Evolutionary conservation across 345 rosid species (phyloP), one percentile per base, ranked within the genome.

Genomic region (Murraya koenigii): DNA sequence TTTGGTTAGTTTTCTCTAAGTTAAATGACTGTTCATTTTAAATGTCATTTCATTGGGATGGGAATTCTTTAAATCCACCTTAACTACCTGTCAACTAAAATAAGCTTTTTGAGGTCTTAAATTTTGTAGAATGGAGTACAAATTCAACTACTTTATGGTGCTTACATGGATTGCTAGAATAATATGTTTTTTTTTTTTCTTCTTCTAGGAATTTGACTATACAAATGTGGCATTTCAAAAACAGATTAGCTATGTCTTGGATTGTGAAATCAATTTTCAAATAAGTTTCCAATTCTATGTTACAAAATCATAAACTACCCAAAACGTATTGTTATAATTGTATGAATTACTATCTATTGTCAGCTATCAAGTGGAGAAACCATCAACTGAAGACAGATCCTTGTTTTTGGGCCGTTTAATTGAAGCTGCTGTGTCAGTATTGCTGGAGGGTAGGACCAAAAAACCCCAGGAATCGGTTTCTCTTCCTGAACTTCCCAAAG

Each of bases 341-440:
- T 75, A 61, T 54, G 36, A 33, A 19, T 77, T 70, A 32, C 23
- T 80, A 71, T 81, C 75, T 79, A 52, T 70, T 90, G 76, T 85
- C 93, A 97, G 99, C 84, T 94, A 89, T 83, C 82, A 81, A 82
- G 92, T 97, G 87, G 94, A 80, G 81, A 81, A 82, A 84, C 97
- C 97, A 80, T 89, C 95, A 66, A 77, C 81, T 15, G 93, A 87
- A 80, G 97, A 91, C 84, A 90, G 99, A 87, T 88, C 90, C 77
- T 76, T 86, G 87, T 93, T 91, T 87, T 89, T 90, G 84, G 90
- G 85, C 76, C 88, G 81, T 80, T 82, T 97, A 84, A 89, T 91
- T 85, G 92, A 91, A 89, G 97, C 98, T 88, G 94, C 97, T 75
- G 83, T 89, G 82, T 97, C 99, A 79, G 89, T 97, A 78, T 72